These are phyloP conservation scores for Hypsizygus marmoreus DNA, from an alignment of 768 basidiomycete genomes.

Conservation along the genomic window DNA sequence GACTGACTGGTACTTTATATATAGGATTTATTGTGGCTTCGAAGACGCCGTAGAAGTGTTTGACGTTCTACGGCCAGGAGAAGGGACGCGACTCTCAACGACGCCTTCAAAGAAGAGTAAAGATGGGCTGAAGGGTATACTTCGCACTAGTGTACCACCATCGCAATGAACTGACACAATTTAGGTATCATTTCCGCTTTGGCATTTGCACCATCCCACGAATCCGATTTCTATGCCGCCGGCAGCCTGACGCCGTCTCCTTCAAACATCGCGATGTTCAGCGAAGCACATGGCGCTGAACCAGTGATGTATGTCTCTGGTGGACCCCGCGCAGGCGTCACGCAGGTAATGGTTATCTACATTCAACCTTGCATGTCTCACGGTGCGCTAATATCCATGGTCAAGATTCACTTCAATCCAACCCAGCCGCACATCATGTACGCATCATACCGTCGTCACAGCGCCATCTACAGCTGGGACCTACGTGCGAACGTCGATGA, in stretches of 20 bases:
- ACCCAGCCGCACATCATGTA: constrained; percentile 70
- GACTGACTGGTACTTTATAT: constrained; percentile 1
- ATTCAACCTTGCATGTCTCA: background rate
- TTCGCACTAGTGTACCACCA: constrained; percentile 1
- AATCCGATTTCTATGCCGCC: constrained; percentile 73
- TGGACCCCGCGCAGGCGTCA: constrained; percentile 50
- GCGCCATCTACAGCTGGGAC: constrained; percentile 76
- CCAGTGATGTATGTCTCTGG: constrained; percentile 68
- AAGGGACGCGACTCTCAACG: constrained; percentile 23
- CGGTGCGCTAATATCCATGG: background rate
- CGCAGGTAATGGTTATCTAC: constrained; percentile 47
- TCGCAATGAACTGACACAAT: background rate
- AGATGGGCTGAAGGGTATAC: constrained; percentile 82
- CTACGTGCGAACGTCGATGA: constrained; percentile 55
- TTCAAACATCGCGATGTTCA: constrained; percentile 66
- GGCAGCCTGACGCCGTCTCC: constrained; percentile 65
- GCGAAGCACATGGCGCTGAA: constrained; percentile 53
- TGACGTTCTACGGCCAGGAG: constrained; percentile 21
- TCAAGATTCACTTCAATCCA: constrained; percentile 79
- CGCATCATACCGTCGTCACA: constrained; percentile 72
- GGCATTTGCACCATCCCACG: constrained; percentile 68
- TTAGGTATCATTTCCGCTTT: constrained; percentile 86
- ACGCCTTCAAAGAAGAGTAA: constrained; percentile 38
- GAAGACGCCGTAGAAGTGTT: constrained; percentile 32
- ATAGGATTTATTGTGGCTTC: constrained; percentile 37